Base-by-base conservation (phyloP, 768 basidiomycete species). In the Suillus cothurnatus region DNA sequence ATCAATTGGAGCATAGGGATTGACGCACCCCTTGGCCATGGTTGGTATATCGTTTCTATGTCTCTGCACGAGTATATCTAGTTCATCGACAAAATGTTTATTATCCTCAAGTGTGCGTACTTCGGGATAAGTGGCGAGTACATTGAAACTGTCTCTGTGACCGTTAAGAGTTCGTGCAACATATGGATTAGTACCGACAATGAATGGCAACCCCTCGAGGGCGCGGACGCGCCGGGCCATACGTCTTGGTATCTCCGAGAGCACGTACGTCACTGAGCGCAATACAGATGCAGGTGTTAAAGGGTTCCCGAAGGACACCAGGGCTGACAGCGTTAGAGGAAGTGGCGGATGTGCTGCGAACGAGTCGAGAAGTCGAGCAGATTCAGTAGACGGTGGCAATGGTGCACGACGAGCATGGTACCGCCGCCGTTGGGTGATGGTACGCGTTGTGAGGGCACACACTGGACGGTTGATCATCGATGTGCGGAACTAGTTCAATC, bases 21-120 rank as follows among this genome's bases (percentile, higher is more conserved):
- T 2, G 31, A 69, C 79, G 63, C 67, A 89, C 93, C 94, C 94
- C 78, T 94, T 94, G 4, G 94, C 94, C 85, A 96, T 86, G 17
- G 90, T 91, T 1, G 94, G 94, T 59, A 96, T 93, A 74, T 96
- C 95, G 76, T 95, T 90, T 1, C 90, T 84, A 73, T 96, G 94
- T 61, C 84, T 82, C 65, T 86, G 85, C 4, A 96, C 93, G 23
- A 96, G 77, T 41, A 82, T 81, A 50, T 87, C 85, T n/a, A 96
- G 81, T 66, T 87, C 82, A 59, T 85, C 81, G 0, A 89, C 85
- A 69, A 95, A 94, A 19, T 76, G 73, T 6, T 81, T 80, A 68
- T 95, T 96, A 66, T 93, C 88, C 62, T 86, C 83, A 31, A 93
- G 79, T 23, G 82, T 88, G 36, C 78, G 84, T 62, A 94, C 86